phyloP scores from a whole-genome alignment of 495 filamentous ascomycete genomes.

The Aspergillus sclerotioniger region DNA sequence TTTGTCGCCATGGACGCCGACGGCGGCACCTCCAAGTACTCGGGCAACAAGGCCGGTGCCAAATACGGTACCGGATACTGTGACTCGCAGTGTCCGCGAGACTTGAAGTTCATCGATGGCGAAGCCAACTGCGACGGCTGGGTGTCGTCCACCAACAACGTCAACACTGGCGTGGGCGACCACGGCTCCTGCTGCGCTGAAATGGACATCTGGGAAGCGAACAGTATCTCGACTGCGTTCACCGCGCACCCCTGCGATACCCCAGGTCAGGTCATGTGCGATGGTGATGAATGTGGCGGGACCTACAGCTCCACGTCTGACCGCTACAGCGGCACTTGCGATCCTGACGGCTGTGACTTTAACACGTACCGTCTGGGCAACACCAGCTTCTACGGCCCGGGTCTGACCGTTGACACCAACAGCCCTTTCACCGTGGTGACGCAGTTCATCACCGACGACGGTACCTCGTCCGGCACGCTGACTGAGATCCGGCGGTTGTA shows the following conservation, averaged over 20 bases:
- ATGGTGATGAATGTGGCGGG: constrained; percentile 54
- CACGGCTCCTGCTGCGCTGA: constrained; percentile 70
- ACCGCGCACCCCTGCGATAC: constrained; percentile 65
- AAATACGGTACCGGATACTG: constrained; percentile 76
- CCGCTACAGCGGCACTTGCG: constrained; percentile 59
- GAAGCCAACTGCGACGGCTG: constrained; percentile 62
- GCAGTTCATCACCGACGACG: constrained; percentile 62
- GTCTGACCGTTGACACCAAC: constrained; percentile 61
- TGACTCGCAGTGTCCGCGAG: constrained; percentile 67
- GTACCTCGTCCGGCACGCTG: constrained; percentile 53
- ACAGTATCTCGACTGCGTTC: constrained; percentile 54
- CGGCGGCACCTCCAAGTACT: constrained; percentile 52
- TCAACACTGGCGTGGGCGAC: constrained; percentile 57
- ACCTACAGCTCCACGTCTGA: constrained; percentile 31
- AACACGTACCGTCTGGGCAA: constrained; percentile 70
- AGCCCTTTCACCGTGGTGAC: constrained; percentile 66
- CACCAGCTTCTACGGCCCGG: constrained; percentile 59
- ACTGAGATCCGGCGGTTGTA: constrained; percentile 69
- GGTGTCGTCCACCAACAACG: constrained; percentile 55
- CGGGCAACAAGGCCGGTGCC: constrained; percentile 65
- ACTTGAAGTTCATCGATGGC: constrained; percentile 70
- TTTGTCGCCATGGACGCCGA: constrained; percentile 63
- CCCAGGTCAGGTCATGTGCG: constrained; percentile 56
- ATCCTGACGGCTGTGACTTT: constrained; percentile 78
- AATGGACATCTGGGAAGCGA: constrained; percentile 74